A percentile compares a stretch with the other conserved stretches of the same genome.
Evolutionary conservation across 352 stramenopile species (phyloP).

Genomic region (Saprolegnia parasitica): DNA sequence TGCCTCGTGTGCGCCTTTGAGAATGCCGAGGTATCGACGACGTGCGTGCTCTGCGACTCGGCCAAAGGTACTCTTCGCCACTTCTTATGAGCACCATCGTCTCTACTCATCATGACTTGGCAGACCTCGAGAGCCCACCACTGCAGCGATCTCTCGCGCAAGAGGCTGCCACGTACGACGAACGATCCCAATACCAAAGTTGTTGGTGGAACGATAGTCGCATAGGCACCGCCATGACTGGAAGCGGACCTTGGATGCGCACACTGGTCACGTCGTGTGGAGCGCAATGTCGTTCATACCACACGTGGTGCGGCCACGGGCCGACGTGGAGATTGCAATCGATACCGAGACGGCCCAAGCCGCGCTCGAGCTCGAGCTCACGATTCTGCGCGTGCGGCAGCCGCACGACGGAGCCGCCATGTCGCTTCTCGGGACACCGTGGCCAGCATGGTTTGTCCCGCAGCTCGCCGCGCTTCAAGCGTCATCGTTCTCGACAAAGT

Average conservation of each 20-base stretch:
- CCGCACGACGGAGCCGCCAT: neutral
- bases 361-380: neutral
- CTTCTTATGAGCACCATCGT: neutral
- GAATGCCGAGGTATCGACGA: neutral
- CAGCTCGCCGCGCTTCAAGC: constrained; percentile 5
- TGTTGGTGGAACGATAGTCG: neutral
- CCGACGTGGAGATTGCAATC: neutral
- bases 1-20: constrained; percentile 14
- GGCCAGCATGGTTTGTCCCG: constrained; percentile 7
- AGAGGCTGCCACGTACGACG: neutral
- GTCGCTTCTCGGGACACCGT: neutral
- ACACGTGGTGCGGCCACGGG: neutral
- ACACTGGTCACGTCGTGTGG: constrained; percentile 11
- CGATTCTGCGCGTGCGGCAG: neutral
- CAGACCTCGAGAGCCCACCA: neutral
- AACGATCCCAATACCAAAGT: neutral
- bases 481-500: constrained; percentile 18
- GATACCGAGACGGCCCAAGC: neutral
- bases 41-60: constrained; percentile 20
- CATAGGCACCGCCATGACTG: constrained; percentile 20
- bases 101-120: neutral
- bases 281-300: constrained; percentile 9
- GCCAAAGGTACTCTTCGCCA: constrained; percentile 22
- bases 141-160: neutral
- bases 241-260: constrained; percentile 1